Evolutionary conservation across 768 basidiomycete genomes (phyloP), one percentile per base, ranked within the genome.

Genomic region (Tricholoma saponaceum): DNA sequence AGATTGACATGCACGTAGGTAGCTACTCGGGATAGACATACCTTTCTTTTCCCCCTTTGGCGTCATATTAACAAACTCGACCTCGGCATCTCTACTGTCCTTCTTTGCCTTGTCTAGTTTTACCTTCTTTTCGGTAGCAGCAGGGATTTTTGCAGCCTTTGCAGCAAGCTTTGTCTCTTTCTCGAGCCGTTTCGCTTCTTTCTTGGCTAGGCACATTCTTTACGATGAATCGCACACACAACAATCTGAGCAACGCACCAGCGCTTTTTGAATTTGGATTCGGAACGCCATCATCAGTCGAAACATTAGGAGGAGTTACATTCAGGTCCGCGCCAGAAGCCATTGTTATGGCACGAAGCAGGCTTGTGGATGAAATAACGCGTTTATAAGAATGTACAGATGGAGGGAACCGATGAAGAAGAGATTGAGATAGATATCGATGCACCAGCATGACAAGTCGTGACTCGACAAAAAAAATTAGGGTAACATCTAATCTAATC

Each of bases 31-130:
- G 39, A 54, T n/a, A 25, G 33, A 57, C 76, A 59, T 49, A 91
- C 95, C 94, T 76, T 98, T 98, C 81, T 98, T 98, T 68, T 96
- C 82, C 39, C 96, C 97, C 66, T 79, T 83, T 0, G 91, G 92
- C 0, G 95, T 97, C 2, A 81, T 85, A 74, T 97, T 95, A 58
- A 96, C 88, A 71, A 92, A 96, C n/a, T 78, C 77, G 1, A 77
- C 77, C 55, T 87, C 88, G 41, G 78, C 77, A 56, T 86, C 87
- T 26, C 23, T 26, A 50, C 85, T 87, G 20, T 81, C 82, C 68
- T 84, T 85, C 71, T 84, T 85, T 65, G 85, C 80, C 73, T 92
- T 90, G 67, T 86, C 87, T 25, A 74, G 82, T 73, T 92, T 92
- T 47, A 69, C 76, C 65, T 89, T 91, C 76, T 92, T 92, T 66